Percentiles rank a stretch among this genome's conserved stretches.
Evolutionary conservation across 352 stramenopile genomes (phyloP).

Genomic region (Globisporangium echinulatum): DNA sequence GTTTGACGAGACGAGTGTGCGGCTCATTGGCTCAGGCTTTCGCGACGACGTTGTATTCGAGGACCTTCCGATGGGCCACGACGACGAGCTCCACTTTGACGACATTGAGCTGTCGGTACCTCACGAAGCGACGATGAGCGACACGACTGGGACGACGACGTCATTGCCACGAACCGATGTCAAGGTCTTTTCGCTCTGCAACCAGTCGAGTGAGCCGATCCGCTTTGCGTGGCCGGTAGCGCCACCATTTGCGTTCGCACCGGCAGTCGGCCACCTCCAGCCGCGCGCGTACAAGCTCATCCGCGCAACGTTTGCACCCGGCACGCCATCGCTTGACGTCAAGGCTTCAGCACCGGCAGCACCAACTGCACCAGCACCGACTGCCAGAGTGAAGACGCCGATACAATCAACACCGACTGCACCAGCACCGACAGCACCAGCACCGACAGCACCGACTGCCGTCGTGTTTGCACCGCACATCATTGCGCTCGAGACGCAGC

Average conservation of each 20-base stretch:
- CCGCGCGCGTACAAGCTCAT: conserved; percentile 66
- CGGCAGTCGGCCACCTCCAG: conserved; percentile 60
- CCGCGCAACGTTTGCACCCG: conserved; percentile 57
- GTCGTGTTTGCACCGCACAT: conserved; percentile 26
- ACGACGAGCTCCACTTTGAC: conserved; percentile 84
- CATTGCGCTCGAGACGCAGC: conserved; percentile 37
- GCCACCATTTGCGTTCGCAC: conserved; percentile 64
- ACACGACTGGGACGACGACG: not conserved
- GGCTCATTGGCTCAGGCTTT: conserved; percentile 68
- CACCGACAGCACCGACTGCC: conserved; percentile 9
- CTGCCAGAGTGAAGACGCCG: too few relatives aligned
- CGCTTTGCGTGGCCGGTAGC: conserved; percentile 66
- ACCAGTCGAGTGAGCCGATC: conserved; percentile 48
- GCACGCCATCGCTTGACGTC: not conserved
- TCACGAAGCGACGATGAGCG: conserved; percentile 1
- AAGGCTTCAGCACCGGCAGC: conserved; percentile 5
- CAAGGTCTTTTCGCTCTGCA: conserved; percentile 75
- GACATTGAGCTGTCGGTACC: conserved; percentile 51
- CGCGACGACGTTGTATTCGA: conserved; percentile 85
- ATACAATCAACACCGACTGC: too few relatives aligned
- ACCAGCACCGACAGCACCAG: conserved; percentile 10
- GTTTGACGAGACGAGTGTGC: conserved; percentile 83
- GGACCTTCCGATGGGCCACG: conserved; percentile 63
- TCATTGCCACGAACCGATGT: conserved; percentile 22
- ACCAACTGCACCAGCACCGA: conserved; percentile 8